Evolutionary conservation across 73 alveolate genomes (phyloP), one percentile per base, ranked within the genome.

Genomic region (Stentor coeruleus): DNA sequence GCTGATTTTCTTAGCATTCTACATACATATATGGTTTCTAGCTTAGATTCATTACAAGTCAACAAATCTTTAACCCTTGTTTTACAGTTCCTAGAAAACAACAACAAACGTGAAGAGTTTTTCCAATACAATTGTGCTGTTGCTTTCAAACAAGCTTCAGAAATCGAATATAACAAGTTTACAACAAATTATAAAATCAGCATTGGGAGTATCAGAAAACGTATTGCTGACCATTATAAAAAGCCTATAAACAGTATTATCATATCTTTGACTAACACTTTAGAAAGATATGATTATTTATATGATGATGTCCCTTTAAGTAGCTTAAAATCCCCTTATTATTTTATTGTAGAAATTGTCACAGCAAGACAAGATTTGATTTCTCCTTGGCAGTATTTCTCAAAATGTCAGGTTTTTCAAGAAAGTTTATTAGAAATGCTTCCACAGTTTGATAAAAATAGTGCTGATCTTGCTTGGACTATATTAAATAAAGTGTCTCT

Each of bases 171-270:
- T 2, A 66, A 66, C n/a, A 20, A 33, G 14, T 20, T 66, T 31
- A 1, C 11, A 20, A 40, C 79, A 26, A 11, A 66, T 66, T 66
- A 37, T 15, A 66, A 66, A 1, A 26, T 11, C 20, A 66, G n/a
- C n/a, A 31, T 66, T 2, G 36, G 42, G 40, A 66, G 42, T 20
- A 20, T 66, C 26, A 20, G 79, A 0, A 20, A 31, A 20, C n/a
- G 33, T 28, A 66, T 66, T 66, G n/a, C 79, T 26, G 79, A 66
- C n/a, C 36, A 14, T 33, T 66, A 66, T 33, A 66, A 66, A 66
- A 66, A 66, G 2, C 73, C 73, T 20, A 20, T 57, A 57, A 66
- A 33, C 79, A 66, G 40, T 1, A 31, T 66, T 15, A 26, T 20
- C 36, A 20, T 66, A 1, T 14, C 39, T 20, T 2, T 66, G 2